Conservation (phyloP, 768 basidiomycete genomes). For the Pleurotus eryngii region DNA sequence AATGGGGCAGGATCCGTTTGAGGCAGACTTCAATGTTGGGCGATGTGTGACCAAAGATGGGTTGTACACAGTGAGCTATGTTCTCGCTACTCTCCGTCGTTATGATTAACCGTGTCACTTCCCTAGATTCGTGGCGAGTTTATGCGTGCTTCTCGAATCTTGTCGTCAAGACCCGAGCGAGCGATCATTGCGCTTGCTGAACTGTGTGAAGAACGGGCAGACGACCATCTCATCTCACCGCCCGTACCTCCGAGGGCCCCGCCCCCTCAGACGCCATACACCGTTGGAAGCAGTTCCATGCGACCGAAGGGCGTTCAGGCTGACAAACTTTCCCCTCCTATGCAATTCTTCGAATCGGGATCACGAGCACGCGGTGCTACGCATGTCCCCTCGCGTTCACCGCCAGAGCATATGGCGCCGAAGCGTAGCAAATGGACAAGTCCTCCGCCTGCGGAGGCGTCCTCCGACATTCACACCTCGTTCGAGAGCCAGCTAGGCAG, state of each 20-base stretch:
- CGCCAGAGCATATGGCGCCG: constrained; percentile 79
- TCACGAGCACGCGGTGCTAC: constrained; percentile 24
- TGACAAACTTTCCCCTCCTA: constrained; percentile 54
- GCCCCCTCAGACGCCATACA: constrained; percentile 71
- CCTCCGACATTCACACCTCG: constrained; percentile 58
- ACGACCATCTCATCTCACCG: constrained; percentile 55
- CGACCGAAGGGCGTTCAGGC: constrained; percentile 42
- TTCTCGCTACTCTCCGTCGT: background rate
- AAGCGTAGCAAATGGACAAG: constrained; percentile 82
- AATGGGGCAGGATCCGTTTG: constrained; percentile 83
- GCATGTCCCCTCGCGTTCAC: constrained; percentile 38
- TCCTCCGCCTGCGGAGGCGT: constrained; percentile 76
- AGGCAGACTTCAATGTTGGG: constrained; percentile 93
- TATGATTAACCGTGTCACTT: constrained; percentile 10
- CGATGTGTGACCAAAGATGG: constrained; percentile 97
- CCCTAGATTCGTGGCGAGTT: constrained; percentile 94
- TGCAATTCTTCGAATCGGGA: constrained; percentile 43
- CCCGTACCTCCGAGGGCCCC: constrained; percentile 37
- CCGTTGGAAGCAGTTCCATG: constrained; percentile 59
- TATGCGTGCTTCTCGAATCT: constrained; percentile 89
- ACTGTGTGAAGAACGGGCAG: constrained; percentile 87
- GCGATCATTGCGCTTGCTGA: constrained; percentile 81
- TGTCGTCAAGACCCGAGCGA: constrained; percentile 75
- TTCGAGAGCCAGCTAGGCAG: constrained; percentile 69
- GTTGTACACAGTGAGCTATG: constrained; percentile 73